Conservation (phyloP, 1,139 yeast species). For the Wickerhamomyces sp. region DNA sequence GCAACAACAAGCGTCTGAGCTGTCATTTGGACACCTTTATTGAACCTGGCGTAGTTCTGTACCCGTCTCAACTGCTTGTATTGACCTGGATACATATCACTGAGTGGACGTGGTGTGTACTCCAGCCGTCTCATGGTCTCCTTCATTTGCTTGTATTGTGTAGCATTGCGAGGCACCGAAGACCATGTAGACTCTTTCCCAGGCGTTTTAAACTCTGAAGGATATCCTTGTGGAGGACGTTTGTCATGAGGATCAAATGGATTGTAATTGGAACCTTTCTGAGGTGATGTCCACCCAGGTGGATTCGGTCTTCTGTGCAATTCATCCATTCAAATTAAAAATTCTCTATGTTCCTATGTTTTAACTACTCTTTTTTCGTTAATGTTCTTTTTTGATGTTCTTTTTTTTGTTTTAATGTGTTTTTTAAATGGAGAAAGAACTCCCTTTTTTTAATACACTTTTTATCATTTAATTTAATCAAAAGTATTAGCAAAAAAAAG, state of each 20-base stretch:
- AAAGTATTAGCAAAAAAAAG: background rate
- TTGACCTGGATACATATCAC: slow-evolving; percentile 75
- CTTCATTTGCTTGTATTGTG: slow-evolving; percentile 65
- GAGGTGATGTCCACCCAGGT: slow-evolving; percentile 77
- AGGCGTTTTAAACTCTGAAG: slow-evolving; percentile 67
- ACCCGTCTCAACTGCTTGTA: slow-evolving; percentile 65
- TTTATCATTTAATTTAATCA: too few species aligned
- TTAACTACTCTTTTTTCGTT: too few species aligned
- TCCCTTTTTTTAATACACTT: too few species aligned
- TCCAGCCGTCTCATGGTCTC: slow-evolving; percentile 70
- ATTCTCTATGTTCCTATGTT: too few species aligned
- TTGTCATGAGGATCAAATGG: slow-evolving; percentile 77
- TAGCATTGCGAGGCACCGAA: slow-evolving; percentile 60
- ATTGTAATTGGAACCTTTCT: slow-evolving; percentile 48
- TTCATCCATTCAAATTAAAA: slow-evolving; percentile 4
- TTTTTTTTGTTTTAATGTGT: too few species aligned
- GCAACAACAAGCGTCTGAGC: slow-evolving; percentile 43
- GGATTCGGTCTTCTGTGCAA: slow-evolving; percentile 69
- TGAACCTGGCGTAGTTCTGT: slow-evolving; percentile 50
- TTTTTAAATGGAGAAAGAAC: too few species aligned
- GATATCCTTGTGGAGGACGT: slow-evolving; percentile 82
- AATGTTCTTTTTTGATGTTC: too few species aligned
- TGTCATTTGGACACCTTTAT: slow-evolving; percentile 50
- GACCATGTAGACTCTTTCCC: slow-evolving; percentile 52
- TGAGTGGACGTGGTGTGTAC: slow-evolving; percentile 75